Base-by-base conservation (phyloP, 1,139 yeast species). In the Kodamaea arcana region DNA sequence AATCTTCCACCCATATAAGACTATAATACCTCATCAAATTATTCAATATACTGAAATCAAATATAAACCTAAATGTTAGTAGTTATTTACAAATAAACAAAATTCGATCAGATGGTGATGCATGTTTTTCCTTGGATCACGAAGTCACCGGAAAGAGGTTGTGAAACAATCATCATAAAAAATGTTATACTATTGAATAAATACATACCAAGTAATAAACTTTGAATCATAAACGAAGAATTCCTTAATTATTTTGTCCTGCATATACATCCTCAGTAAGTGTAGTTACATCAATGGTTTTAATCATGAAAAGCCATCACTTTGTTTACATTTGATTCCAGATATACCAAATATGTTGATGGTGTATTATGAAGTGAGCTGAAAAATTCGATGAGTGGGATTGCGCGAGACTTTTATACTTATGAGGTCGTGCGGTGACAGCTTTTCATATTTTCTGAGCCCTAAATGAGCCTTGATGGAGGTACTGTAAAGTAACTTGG, bases 101-200 rank as follows among this genome's bases (percentile, higher is more conserved):
- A 38, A 9, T 15, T 29, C 29, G 44, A 49, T 83, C 92, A 83
- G 92, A 80, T 83, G 94, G 94, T 83, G 92, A 82, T 83, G 94
- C 94, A 83, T 83, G 92, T 77, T 60, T 65, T 72, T 72, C 70
- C 77, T 78, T 62, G 64, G 75, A 77, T 59, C 71, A 77, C 71
- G 73, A 83, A 67, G 60, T 80, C 86, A 74, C 85, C 79, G 72
- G 78, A 65, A 58, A 52, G 56, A 54, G 58, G 63, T 58, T 62
- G 69, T 62, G 71, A 50, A 58, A 61, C 59, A 45, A 56, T 65
- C 71, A 65, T 65, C 72, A 64, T 59, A 40, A 39, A 47, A 20
- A 24, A n/a, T n/a, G n/a, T n/a, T n/a, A n/a, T n/a, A n/a, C n/a
- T n/a, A n/a, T 24, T 18, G 21, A 24, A 15, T 10, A 10, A 20